Evolutionary conservation across 208 protist species (phyloP), one percentile per base, ranked within the genome.

Genomic region (Leishmania tarentolae): DNA sequence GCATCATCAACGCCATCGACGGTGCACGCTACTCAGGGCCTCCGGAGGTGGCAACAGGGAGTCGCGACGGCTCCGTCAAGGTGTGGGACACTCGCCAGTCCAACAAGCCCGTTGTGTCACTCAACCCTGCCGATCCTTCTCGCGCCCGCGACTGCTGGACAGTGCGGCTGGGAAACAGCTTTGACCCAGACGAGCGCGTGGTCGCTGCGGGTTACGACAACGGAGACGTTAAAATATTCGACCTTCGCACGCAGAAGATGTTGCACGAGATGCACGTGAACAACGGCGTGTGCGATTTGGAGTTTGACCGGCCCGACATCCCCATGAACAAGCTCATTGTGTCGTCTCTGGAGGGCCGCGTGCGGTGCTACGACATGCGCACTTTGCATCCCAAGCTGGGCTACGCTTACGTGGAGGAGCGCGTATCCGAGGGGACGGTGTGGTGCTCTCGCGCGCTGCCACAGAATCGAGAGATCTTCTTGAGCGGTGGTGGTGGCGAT

Each of bases 171-270:
- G 98, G 98, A n/a, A 98, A 98, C 86, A 95, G 95, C 72, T 90
- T 87, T 78, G 90, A 94, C 86, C 76, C 90, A 19, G 91, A 96
- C 50, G 97, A 99, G 86, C 95, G 98, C 50, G 90, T 95, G 28
- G 90, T 98, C 19, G 95, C 88, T n/a, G 92, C 93, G 17, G 98
- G 97, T 3, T 99, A 99, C 85, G 97, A 99, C 81, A 99, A 98
- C 86, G 98, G 98, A 40, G 98, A 99, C 83, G 86, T 99, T 57
- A 99, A 99, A 81, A 79, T 99, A 15, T 99, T 98, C 72, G 98
- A 99, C 79, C 81, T 99, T 40, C 92, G 95, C 79, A 98, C 83
- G 28, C 95, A 95, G 77, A 92, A 89, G 78, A 92, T 98, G 87
- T 76, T 93, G 35, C 96, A 96, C 80, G 96, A 99, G 85, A 97